phyloP scores from a whole-genome alignment of 306 rosid species.

The Quercus bicolor region DNA sequence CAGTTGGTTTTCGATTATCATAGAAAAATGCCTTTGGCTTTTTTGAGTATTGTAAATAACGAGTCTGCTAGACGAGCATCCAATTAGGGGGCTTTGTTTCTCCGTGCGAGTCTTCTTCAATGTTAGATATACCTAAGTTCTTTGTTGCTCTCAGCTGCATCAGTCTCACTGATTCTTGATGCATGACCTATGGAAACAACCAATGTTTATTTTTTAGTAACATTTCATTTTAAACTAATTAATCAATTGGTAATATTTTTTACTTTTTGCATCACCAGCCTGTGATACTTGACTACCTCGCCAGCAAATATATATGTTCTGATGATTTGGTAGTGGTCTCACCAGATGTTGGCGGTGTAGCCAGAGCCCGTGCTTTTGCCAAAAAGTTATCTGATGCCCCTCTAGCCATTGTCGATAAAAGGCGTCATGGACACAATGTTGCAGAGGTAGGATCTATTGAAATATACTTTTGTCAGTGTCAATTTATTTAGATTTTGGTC shows the following conservation, averaged over 20 bases:
- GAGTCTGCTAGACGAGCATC: neutral
- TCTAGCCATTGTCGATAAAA: conserved; percentile 94
- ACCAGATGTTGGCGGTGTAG: conserved; percentile 99
- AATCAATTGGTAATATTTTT: conserved; percentile 20
- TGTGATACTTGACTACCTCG: conserved; percentile 97
- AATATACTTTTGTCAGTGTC: neutral
- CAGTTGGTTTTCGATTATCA: neutral
- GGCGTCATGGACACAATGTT: conserved; percentile 91
- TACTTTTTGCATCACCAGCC: conserved; percentile 58
- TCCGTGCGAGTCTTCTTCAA: neutral
- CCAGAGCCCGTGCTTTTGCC: conserved; percentile 97
- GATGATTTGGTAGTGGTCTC: conserved; percentile 98
- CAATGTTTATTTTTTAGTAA: neutral
- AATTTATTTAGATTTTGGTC: neutral
- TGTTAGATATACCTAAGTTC: neutral
- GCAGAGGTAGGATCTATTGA: conserved; percentile 59
- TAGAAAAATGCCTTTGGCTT: neutral
- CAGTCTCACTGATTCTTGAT: neutral
- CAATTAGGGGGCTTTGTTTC: neutral
- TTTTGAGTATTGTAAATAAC: neutral
- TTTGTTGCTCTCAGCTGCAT: neutral
- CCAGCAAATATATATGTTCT: conserved; percentile 88
- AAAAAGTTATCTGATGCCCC: conserved; percentile 98
- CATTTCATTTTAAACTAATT: conserved; percentile 9
- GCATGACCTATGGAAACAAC: neutral